Percentiles rank a stretch among this genome's conserved stretches.
Evolutionary conservation across 345 rosid species (phyloP).

Genomic region (Eucalyptus regnans): DNA sequence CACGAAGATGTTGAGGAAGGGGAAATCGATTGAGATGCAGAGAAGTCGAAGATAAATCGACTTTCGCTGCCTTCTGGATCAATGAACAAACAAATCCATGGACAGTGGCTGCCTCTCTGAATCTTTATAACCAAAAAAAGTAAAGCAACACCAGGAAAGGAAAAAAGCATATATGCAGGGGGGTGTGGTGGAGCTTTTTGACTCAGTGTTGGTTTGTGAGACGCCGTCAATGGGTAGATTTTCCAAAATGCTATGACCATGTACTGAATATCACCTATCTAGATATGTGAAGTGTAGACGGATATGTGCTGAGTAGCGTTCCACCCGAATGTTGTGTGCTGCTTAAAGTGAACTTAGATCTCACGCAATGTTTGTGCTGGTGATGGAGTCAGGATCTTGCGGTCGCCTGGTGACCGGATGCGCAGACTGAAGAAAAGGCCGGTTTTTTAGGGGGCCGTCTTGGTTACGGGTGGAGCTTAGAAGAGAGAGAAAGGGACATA

Average conservation of each 20-base stretch:
- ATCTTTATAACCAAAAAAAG: background rate
- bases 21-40: constrained; percentile 45
- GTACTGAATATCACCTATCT: background rate
- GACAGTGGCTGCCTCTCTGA: background rate
- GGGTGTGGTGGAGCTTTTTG: background rate
- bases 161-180: background rate
- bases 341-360: background rate
- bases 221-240: background rate
- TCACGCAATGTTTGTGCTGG: background rate
- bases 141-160: background rate
- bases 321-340: background rate
- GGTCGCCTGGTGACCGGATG: background rate
- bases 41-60: background rate
- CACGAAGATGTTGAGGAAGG: constrained; percentile 59
- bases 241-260: background rate
- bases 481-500: background rate
- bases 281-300: background rate
- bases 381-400: background rate
- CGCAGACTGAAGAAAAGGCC: background rate
- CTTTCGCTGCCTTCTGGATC: background rate
- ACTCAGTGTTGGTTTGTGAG: background rate
- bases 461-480: background rate
- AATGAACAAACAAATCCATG: background rate
- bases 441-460: background rate
- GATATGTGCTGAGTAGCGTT: background rate